Percentiles rank a stretch among this genome's conserved stretches.
These are phyloP conservation scores for Nannochloropsis gaditana DNA, from an alignment of 108 stramenopile genomes.

Conservation along the genomic window DNA sequence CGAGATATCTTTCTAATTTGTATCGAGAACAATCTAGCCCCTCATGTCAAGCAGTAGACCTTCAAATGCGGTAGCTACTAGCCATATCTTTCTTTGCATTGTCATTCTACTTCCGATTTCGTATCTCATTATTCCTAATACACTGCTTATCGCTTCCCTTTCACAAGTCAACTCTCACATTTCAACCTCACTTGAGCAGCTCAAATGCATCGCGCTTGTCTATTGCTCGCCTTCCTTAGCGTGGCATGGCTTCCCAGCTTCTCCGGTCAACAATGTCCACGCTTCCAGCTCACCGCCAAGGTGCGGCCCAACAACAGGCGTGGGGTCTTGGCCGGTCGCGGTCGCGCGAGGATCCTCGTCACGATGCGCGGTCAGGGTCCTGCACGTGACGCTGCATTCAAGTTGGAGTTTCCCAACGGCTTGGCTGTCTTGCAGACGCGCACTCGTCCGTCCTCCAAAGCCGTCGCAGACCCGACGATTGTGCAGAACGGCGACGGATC, in stretches of 20 bases:
- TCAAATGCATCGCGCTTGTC: background rate
- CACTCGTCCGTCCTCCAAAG: no score
- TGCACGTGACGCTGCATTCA: background rate
- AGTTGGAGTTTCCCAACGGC: background rate
- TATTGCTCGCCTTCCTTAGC: background rate
- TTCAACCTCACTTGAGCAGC: background rate
- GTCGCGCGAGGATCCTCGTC: background rate
- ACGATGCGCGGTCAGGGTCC: background rate
- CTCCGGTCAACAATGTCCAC: background rate
- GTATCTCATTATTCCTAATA: no score
- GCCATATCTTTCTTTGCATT: background rate
- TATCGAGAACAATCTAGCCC: background rate
- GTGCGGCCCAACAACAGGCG: no score
- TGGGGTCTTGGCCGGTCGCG: background rate
- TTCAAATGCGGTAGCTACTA: slow-evolving; percentile 32
- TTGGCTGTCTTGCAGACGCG: background rate
- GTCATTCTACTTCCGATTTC: background rate
- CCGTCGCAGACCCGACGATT: no score
- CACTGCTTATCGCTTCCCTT: no score
- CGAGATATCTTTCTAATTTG: background rate
- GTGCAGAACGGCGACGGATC: no score
- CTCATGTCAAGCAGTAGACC: slow-evolving; percentile 59
- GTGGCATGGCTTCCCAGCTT: background rate
- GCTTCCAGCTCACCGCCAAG: no score
- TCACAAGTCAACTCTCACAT: background rate